Base-by-base conservation (phyloP, 768 basidiomycete genomes). In the Russula emetica region DNA sequence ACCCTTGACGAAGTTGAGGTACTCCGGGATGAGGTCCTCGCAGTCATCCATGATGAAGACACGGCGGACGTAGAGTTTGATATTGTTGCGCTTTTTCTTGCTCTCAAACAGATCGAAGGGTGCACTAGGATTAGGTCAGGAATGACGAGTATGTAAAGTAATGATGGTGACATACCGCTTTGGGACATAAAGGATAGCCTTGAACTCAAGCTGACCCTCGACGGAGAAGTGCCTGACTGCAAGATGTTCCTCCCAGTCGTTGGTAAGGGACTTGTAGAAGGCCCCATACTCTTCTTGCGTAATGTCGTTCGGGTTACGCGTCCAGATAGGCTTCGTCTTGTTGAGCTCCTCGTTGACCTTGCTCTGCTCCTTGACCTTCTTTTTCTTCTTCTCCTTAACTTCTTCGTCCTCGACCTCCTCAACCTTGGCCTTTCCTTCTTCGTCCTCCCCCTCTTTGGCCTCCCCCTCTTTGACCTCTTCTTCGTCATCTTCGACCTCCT, bases 31-130 rank as follows among this genome's bases (percentile, higher is more conserved):
- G 74, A 97, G 82, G 73, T 99, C 97, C 82, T 98, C 96, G 76
- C 96, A 98, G 78, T 97, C 95, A 79, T 99, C 97, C 93, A 97
- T 98, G 85, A 99, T 98, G 84, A 99, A 98, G 73, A 98, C 96
- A 62, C 97, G 94, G 82, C 97, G 93, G 71, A 99, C 97, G 75
- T 98, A 99, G 76, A 99, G 94, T 82, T 99, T 99, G 85, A 99
- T 98, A 90, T 98, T 98, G 85, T 98, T 98, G 73, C 96, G 92
- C 86, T 98, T 98, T 91, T 98, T 98, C 90, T 99, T 98, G 66
- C 91, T 92, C 82, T 99, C 97, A 80, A 99, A 99, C 76, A 99
- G 89, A 74, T 99, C 97, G 78, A 98, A 98, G 58, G 97, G 97
- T 50, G 96, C 97, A 66, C 94, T 94, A 58, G 34, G 53, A 3